These are phyloP conservation scores for Nothophytophthora sp. DNA, from an alignment of 352 stramenopile genomes.

Conservation along the genomic window DNA sequence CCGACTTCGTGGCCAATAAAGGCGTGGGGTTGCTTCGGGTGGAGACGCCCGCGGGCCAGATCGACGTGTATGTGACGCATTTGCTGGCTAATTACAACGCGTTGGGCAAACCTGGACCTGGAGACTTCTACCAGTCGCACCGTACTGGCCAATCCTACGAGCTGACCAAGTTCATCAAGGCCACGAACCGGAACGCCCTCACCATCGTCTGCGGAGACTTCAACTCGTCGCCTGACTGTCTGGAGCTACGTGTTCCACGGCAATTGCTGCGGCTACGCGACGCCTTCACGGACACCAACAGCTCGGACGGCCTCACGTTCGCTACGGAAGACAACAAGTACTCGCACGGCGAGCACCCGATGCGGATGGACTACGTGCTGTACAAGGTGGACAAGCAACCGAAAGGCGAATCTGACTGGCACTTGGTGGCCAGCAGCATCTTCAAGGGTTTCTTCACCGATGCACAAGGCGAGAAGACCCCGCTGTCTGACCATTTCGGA, in stretches of 20 bases:
- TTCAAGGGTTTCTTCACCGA: slow-evolving; percentile 83
- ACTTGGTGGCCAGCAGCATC: slow-evolving; percentile 59
- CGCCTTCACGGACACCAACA: slow-evolving; percentile 74
- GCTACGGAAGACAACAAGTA: slow-evolving; percentile 82
- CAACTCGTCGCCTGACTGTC: slow-evolving; percentile 77
- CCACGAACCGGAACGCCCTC: slow-evolving; percentile 55
- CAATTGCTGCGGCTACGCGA: slow-evolving; percentile 59
- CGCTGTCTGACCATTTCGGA: slow-evolving; percentile 80
- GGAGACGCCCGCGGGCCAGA: slow-evolving; percentile 52
- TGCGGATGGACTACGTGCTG: slow-evolving; percentile 87
- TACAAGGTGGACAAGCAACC: slow-evolving; percentile 49
- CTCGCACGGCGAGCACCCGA: slow-evolving; percentile 76
- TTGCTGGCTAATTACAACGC: slow-evolving; percentile 81
- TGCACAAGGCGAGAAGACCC: slow-evolving; percentile 52
- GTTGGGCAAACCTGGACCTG: slow-evolving; percentile 58
- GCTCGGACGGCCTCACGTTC: slow-evolving; percentile 66
- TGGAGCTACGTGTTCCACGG: slow-evolving; percentile 61
- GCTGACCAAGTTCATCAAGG: slow-evolving; percentile 64
- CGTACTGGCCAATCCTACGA: slow-evolving; percentile 71
- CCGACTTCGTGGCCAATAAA: slow-evolving; percentile 84
- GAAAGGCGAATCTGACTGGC: slow-evolving; percentile 32
- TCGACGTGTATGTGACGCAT: slow-evolving; percentile 83
- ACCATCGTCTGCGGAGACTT: slow-evolving; percentile 79
- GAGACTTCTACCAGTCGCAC: slow-evolving; percentile 70
- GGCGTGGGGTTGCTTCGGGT: slow-evolving; percentile 67